Percentiles rank a stretch among this genome's conserved stretches.
Evolutionary conservation across 2,329 filamentous ascomycete species (phyloP).

Genomic region (Ascocoryne sarcoides): DNA sequence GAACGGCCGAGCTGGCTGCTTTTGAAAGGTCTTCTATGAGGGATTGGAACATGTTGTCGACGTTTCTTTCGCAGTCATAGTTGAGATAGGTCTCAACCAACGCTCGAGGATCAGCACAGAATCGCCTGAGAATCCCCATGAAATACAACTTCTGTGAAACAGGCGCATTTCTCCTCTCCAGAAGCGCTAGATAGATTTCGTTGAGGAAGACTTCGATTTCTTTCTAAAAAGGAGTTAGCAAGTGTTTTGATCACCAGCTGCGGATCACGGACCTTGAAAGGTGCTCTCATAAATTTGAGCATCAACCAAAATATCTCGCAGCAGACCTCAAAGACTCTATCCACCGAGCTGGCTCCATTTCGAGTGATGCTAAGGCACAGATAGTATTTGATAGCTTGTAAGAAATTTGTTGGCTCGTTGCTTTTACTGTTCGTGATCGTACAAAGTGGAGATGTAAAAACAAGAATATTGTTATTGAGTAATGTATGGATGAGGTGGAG

Average conservation of each 20-base stretch:
- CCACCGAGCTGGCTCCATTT: constrained; percentile 89
- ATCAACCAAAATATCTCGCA: constrained; percentile 98
- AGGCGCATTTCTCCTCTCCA: constrained; percentile 81
- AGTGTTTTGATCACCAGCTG: not conserved
- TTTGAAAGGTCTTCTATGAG: constrained; percentile 90
- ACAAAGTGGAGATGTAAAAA: constrained; percentile 86
- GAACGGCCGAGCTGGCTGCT: constrained; percentile 71
- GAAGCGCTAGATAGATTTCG: constrained; percentile 87
- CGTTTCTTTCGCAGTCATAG: constrained; percentile 91
- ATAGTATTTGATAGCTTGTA: constrained; percentile 95
- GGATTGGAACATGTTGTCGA: constrained; percentile 95
- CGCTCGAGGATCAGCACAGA: constrained; percentile 78
- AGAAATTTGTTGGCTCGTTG: constrained; percentile 79
- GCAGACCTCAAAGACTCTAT: constrained; percentile 87
- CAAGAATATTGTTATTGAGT: constrained; percentile 83
- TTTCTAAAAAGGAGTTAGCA: constrained; percentile 47
- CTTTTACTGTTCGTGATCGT: constrained; percentile 87
- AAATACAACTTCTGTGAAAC: constrained; percentile 89
- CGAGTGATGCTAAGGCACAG: constrained; percentile 89
- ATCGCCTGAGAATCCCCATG: constrained; percentile 71
- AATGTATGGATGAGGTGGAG: constrained; percentile 92
- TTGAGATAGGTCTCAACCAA: constrained; percentile 95
- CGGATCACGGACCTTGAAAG: constrained; percentile 64
- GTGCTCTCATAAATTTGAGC: constrained; percentile 84
- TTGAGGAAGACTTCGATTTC: constrained; percentile 97